Evolutionary conservation across 495 filamentous ascomycete genomes (phyloP).

Genomic region (Annulohypoxylon nitens): DNA sequence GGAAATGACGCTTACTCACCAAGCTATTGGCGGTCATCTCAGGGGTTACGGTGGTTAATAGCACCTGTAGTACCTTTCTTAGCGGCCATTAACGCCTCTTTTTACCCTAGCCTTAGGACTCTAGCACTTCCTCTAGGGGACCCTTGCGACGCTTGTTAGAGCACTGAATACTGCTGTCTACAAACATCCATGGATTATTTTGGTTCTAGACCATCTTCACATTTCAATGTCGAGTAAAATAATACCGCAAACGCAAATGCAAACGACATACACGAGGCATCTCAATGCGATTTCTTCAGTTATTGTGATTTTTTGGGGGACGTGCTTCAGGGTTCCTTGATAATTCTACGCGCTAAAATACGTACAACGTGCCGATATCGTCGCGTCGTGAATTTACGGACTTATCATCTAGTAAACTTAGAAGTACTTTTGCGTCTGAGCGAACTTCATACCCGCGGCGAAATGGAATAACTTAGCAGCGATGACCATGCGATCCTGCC

Average conservation of each 20-base stretch:
- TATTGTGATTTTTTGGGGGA: background rate
- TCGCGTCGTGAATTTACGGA: background rate
- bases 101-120: background rate
- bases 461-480: constrained; percentile 62
- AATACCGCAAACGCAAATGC: background rate
- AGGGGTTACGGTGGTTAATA: background rate
- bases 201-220: background rate
- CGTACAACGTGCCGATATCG: background rate
- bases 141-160: background rate
- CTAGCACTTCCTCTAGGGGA: background rate
- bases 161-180: too few relatives aligned
- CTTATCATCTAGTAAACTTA: background rate
- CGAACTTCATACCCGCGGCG: constrained; percentile 59
- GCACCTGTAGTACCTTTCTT: background rate
- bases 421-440: constrained; percentile 54
- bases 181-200: too few relatives aligned
- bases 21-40: background rate
- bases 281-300: background rate
- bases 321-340: background rate
- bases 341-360: background rate
- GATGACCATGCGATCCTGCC: constrained; percentile 53
- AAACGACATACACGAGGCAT: background rate
- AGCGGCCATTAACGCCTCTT: background rate
- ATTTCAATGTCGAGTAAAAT: background rate
- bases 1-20: constrained; percentile 2